Evolutionary conservation across 352 stramenopile species (phyloP), one percentile per base, ranked within the genome.

Genomic region (Albugo candida): DNA sequence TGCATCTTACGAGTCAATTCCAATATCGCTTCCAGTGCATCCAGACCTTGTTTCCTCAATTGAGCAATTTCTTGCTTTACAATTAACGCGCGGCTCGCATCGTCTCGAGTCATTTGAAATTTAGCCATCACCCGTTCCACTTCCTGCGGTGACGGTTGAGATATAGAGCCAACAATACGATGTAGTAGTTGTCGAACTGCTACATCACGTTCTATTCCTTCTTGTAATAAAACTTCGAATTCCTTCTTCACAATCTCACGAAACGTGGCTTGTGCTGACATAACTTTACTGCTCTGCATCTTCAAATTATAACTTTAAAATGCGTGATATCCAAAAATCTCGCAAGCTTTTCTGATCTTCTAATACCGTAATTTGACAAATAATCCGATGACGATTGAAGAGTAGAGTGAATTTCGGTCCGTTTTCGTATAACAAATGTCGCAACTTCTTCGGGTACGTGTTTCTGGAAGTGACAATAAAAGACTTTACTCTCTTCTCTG

Each of bases 51-150:
- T 1, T 65, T 59, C 51, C 87, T 89, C 11, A 89, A 54, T 5
- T 74, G 52, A 3, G 64, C 77, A 24, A 89, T 70, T 65, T 89
- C 77, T 63, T 89, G 74, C 56, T 89, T 89, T 5, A 89, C 77
- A 47, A 89, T 89, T 13, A 89, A 53, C 16, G 77, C 77, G 20
- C 77, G 77, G 45, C 85, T 69, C 0, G 77, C 77, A 51, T 89
- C 77, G 56, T 89, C 77, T 52, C 82, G 64, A 43, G 83, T 83
- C 70, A 89, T 86, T 53, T 86, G 67, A 57, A 89, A 89, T 59
- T 86, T 70, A 18, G 63, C 64, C 77, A 89, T 87, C 11, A 89
- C 77, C 43, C 62, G 63, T 17, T 70, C 67, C 34, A 89, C 77
- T 31, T 83, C 74, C 38, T 48, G 56, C 5, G 70, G 55, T 18